Conservation (phyloP, 768 basidiomycete species). For the Suillus variegatus region DNA sequence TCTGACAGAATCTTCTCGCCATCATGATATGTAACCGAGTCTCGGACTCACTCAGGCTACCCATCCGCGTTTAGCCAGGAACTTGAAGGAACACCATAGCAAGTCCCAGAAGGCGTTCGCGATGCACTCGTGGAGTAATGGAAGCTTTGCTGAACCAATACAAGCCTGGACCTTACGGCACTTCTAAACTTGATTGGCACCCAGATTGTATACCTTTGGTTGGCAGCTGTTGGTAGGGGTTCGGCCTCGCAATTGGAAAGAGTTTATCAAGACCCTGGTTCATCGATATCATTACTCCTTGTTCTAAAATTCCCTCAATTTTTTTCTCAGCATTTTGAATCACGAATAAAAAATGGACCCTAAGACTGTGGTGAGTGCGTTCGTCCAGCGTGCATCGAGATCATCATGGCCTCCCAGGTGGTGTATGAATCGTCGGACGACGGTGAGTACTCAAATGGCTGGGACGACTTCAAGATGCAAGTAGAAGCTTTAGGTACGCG, state of each 20-base stretch:
- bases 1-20: not conserved
- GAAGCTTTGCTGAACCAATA: not conserved
- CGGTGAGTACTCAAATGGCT: not conserved
- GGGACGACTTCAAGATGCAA: not conserved
- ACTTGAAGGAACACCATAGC: not conserved
- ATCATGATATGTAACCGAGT: not conserved
- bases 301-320: not conserved
- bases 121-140: not conserved
- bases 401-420: not conserved
- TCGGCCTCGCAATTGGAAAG: not conserved
- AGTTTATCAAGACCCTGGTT: not conserved
- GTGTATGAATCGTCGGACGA: constrained; percentile 2
- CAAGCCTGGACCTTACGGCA: not conserved
- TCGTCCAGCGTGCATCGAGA: not conserved
- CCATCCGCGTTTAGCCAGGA: not conserved
- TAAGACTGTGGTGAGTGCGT: not conserved
- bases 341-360: not conserved
- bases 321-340: not conserved
- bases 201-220: not conserved
- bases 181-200: not conserved
- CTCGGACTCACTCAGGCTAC: constrained; percentile 1
- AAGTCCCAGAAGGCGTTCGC: not conserved
- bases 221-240: not conserved
- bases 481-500: not conserved
- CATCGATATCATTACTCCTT: not conserved